phyloP scores from a whole-genome alignment of 805 yeast species.

The Lipomyces spencermartinsiae region DNA sequence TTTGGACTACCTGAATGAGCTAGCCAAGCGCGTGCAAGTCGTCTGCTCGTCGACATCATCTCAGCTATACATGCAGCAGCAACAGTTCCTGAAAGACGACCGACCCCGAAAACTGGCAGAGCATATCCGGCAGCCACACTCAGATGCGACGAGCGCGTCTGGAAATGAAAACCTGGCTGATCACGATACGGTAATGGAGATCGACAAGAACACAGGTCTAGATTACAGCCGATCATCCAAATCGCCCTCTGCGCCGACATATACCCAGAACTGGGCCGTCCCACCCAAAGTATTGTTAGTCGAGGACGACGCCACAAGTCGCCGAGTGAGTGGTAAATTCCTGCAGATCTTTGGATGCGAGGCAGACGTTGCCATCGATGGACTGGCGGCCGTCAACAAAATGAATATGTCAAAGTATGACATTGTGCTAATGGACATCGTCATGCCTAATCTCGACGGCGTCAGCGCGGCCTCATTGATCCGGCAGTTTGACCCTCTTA shows the following conservation, averaged over 20 bases:
- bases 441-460: conserved; percentile 64
- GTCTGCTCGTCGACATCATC: conserved; percentile 35
- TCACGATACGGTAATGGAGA: conserved; percentile 25
- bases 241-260: conserved; percentile 29
- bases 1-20: conserved; percentile 33
- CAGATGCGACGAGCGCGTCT: conserved; percentile 8
- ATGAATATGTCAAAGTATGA: conserved; percentile 69
- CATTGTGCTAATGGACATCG: conserved; percentile 62
- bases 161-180: conserved; percentile 25
- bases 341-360: conserved; percentile 87
- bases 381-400: conserved; percentile 83
- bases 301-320: conserved; percentile 67
- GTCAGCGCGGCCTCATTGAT: conserved; percentile 89
- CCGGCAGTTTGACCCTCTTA: conserved; percentile 77
- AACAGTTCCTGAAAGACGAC: conserved; percentile 32
- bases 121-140: conserved; percentile 13
- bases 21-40: conserved; percentile 35
- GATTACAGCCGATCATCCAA: conserved; percentile 31
- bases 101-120: conserved; percentile 28
- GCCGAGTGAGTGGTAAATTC: conserved; percentile 81
- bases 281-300: conserved; percentile 60
- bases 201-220: conserved; percentile 16
- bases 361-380: conserved; percentile 92
- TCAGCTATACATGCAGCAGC: conserved; percentile 38
- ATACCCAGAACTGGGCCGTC: conserved; percentile 40